Conservation (phyloP, 306 rosid species). For the Vigna reflexopilosa region DNA sequence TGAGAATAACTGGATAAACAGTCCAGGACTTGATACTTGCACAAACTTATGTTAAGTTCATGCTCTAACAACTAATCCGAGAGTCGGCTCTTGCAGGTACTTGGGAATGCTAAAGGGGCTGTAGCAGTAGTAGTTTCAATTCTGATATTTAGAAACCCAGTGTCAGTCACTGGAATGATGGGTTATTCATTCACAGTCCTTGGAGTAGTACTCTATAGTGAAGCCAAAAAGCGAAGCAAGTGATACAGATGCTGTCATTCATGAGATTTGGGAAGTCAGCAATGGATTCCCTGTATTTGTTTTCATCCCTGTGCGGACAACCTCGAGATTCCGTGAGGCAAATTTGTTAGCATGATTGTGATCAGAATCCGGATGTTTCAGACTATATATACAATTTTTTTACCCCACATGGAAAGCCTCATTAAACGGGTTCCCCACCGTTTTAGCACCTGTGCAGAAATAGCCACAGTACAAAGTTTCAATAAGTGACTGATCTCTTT, state of each 20-base stretch:
- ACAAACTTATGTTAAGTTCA: slow-evolving; percentile 26
- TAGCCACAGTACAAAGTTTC: slow-evolving; percentile 63
- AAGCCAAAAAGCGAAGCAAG: slow-evolving; percentile 99
- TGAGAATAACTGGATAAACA: slow-evolving; percentile 1
- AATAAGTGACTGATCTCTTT: slow-evolving; percentile 70
- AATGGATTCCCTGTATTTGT: slow-evolving; percentile 49
- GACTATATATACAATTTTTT: slow-evolving; percentile 48
- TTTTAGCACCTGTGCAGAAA: slow-evolving; percentile 68
- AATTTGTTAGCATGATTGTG: slow-evolving; percentile 47
- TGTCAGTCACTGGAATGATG: slow-evolving; percentile 97
- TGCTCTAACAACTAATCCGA: slow-evolving; percentile 31
- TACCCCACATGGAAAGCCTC: slow-evolving; percentile 53
- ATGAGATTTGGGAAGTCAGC: slow-evolving; percentile 42
- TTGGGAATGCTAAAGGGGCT: slow-evolving; percentile 99
- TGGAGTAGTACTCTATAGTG: slow-evolving; percentile 95
- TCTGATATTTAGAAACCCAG: slow-evolving; percentile 93
- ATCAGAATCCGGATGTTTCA: slow-evolving; percentile 53
- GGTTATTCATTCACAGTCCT: slow-evolving; percentile 91
- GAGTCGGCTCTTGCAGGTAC: slow-evolving; percentile 69
- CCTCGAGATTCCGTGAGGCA: slow-evolving; percentile 52
- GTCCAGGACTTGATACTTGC: slow-evolving; percentile 23
- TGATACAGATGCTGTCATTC: slow-evolving; percentile 44
- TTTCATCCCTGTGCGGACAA: slow-evolving; percentile 43
- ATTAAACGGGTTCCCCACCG: slow-evolving; percentile 52
- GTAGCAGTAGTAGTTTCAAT: slow-evolving; percentile 98